Conservation (phyloP, 305 asterid genomes). For the Lippia alba region DNA sequence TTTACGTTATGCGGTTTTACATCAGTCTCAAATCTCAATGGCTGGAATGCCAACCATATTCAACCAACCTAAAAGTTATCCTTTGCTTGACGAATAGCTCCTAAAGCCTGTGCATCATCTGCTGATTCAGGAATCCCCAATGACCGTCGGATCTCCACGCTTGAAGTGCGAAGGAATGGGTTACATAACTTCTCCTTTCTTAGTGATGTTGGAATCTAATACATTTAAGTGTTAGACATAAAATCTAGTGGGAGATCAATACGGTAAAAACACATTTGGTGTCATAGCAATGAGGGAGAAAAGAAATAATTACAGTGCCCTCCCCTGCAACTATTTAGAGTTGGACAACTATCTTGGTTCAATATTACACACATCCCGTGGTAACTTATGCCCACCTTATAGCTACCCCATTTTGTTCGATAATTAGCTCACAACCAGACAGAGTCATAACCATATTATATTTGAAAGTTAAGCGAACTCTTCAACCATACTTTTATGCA, state of each 20-base stretch:
- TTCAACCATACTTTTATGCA: too few relatives aligned
- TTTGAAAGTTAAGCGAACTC: too few relatives aligned
- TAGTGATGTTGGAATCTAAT: slow-evolving; percentile 80
- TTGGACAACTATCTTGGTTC: too few relatives aligned
- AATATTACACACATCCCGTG: too few relatives aligned
- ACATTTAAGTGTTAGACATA: slow-evolving; percentile 30
- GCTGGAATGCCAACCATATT: slow-evolving; percentile 19
- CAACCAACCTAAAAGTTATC: slow-evolving; percentile 63
- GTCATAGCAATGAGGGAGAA: neutral
- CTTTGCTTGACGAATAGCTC: slow-evolving; percentile 79
- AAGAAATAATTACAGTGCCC: too few relatives aligned
- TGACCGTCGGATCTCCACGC: slow-evolving; percentile 70
- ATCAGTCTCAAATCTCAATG: slow-evolving; percentile 6
- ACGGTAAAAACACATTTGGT: neutral
- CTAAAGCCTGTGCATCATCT: slow-evolving; percentile 78
- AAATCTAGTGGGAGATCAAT: neutral
- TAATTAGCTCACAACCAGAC: too few relatives aligned
- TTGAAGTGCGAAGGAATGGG: slow-evolving; percentile 94
- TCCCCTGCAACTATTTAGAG: too few relatives aligned
- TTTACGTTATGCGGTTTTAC: slow-evolving; percentile 22
- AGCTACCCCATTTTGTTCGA: too few relatives aligned
- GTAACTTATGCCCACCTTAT: too few relatives aligned
- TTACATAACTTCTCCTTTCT: slow-evolving; percentile 82
- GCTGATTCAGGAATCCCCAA: slow-evolving; percentile 70
- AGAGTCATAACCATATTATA: too few relatives aligned